phyloP scores from a whole-genome alignment of 202 grass and related monocot genomes.

The Saccharum hybrid region DNA sequence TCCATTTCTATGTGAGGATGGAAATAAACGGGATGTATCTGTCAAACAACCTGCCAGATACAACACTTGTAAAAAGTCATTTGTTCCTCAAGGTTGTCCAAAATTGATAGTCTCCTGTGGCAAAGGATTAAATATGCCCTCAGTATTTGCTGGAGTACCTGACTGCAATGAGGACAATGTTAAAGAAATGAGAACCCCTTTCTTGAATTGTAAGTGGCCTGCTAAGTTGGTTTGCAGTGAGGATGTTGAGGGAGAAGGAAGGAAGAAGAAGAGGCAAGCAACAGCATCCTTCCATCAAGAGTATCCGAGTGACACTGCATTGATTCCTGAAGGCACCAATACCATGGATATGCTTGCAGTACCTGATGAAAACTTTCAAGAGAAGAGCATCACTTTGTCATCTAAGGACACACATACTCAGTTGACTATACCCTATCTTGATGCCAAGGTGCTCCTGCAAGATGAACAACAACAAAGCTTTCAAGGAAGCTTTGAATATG shows the following conservation, averaged over 20 bases:
- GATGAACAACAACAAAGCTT: conserved; percentile 42
- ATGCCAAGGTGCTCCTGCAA: conserved; percentile 36
- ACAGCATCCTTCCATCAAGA: conserved; percentile 43
- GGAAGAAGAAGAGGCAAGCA: conserved; percentile 44
- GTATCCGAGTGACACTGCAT: conserved; percentile 24
- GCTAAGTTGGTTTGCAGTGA: conserved; percentile 34
- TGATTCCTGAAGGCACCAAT: conserved; percentile 19
- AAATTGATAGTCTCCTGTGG: conserved; percentile 13
- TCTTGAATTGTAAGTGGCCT: conserved; percentile 32
- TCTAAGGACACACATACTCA: conserved; percentile 33
- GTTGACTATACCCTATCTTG: conserved; percentile 40
- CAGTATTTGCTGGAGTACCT: conserved; percentile 36
- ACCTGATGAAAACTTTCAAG: conserved; percentile 43
- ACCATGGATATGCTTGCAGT: conserved; percentile 22
- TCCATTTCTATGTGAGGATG: conserved; percentile 31
- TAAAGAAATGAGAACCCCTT: conserved; percentile 42
- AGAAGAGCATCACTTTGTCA: conserved; percentile 27
- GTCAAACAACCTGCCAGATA: conserved; percentile 37
- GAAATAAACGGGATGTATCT: conserved; percentile 33
- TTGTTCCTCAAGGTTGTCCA: conserved; percentile 41
- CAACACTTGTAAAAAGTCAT: conserved; percentile 21
- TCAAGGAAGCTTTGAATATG: conserved; percentile 25
- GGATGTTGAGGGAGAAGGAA: conserved; percentile 38
- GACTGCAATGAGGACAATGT: conserved; percentile 30
- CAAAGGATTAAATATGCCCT: conserved; percentile 24